These are phyloP conservation scores for Candida yuanshanica DNA, from an alignment of 805 yeast genomes.

Conservation along the genomic window DNA sequence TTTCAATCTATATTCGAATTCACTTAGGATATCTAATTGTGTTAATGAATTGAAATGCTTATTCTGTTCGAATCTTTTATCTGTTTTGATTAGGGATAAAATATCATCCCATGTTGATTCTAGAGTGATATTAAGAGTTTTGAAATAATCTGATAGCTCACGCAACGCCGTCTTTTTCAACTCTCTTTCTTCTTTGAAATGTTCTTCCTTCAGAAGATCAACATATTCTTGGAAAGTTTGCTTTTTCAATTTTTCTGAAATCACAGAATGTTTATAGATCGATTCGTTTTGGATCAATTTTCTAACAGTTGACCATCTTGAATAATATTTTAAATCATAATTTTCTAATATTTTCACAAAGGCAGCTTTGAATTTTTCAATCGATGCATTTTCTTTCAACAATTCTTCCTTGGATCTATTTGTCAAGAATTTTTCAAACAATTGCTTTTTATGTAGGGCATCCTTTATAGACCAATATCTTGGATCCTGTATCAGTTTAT, in stretches of 20 bases:
- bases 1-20: slow-evolving; percentile 36
- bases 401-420: slow-evolving; percentile 46
- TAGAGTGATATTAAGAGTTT: slow-evolving; percentile 25
- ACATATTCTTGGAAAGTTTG: slow-evolving; percentile 50
- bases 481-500: slow-evolving; percentile 48
- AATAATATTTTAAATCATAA: slow-evolving; percentile 43
- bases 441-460: slow-evolving; percentile 49
- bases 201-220: slow-evolving; percentile 29
- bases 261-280: slow-evolving; percentile 52
- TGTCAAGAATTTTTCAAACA: slow-evolving; percentile 61
- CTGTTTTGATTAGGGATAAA: slow-evolving; percentile 23
- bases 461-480: slow-evolving; percentile 65
- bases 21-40: slow-evolving; percentile 53
- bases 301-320: slow-evolving; percentile 61
- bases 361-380: slow-evolving; percentile 51
- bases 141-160: slow-evolving; percentile 49
- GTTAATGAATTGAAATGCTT: slow-evolving; percentile 47
- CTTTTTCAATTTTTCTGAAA: slow-evolving; percentile 52
- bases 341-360: slow-evolving; percentile 43
- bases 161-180: slow-evolving; percentile 42
- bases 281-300: slow-evolving; percentile 58
- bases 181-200: slow-evolving; percentile 20
- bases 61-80: slow-evolving; percentile 52
- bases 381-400: slow-evolving; percentile 44
- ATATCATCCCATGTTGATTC: slow-evolving; percentile 18